phyloP scores from a whole-genome alignment of 2,329 filamentous ascomycete genomes.

The Colletotrichum tofieldiae region DNA sequence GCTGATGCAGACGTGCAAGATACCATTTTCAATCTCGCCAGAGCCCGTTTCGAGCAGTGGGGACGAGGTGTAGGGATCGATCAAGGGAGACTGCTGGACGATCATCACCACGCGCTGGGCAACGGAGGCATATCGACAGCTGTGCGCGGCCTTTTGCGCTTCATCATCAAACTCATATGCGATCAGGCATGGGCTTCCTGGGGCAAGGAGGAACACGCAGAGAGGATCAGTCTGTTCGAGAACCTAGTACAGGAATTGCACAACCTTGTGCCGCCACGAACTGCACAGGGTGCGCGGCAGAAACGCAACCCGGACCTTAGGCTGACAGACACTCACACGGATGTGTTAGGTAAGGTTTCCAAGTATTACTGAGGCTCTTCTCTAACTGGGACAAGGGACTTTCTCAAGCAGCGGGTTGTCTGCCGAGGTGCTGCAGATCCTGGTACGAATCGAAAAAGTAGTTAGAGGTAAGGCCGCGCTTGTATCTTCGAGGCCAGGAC shows the following conservation, averaged over 20 bases:
- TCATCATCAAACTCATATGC: too few species aligned
- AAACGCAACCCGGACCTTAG: neutral
- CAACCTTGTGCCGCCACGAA: conserved; percentile 22
- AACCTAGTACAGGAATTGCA: conserved; percentile 32
- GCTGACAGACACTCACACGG: neutral
- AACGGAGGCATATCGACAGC: too few species aligned
- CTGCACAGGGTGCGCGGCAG: neutral
- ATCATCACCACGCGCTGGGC: too few species aligned
- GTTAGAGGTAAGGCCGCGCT: neutral
- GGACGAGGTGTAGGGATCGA: too few species aligned
- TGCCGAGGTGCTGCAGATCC: neutral
- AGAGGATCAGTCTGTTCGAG: conserved; percentile 27
- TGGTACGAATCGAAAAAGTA: conserved; percentile 10
- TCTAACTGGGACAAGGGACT: neutral
- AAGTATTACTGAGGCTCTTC: neutral
- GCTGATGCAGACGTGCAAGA: too few species aligned
- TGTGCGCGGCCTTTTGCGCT: too few species aligned
- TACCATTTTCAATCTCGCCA: too few species aligned
- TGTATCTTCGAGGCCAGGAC: neutral
- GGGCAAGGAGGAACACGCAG: conserved; percentile 34
- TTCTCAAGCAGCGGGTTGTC: neutral
- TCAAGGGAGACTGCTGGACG: too few species aligned
- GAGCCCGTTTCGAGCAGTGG: too few species aligned
- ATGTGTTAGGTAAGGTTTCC: neutral
- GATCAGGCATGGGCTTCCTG: conserved; percentile 28